phyloP scores from a whole-genome alignment of 495 filamentous ascomycete species.

The Choiromyces venosus region DNA sequence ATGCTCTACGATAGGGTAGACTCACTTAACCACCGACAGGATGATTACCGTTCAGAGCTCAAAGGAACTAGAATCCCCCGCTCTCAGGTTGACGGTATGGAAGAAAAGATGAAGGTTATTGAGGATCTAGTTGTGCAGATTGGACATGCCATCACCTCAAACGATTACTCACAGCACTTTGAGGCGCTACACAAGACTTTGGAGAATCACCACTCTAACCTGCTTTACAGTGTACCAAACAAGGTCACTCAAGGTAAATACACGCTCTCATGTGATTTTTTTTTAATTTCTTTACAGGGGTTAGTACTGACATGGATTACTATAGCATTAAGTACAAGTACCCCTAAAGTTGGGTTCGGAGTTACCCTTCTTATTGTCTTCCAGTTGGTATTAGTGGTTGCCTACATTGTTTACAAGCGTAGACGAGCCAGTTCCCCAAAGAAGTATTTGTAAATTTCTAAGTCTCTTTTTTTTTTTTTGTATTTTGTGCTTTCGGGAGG shows the following conservation, averaged over 20 bases:
- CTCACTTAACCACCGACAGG: constrained; percentile 45
- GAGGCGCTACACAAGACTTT: constrained; percentile 67
- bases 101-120: constrained; percentile 50
- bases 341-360: constrained; percentile 65
- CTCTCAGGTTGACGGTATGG: constrained; percentile 54
- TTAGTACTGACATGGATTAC: constrained; percentile 10
- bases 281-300: constrained; percentile 11
- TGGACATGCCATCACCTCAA: constrained; percentile 63
- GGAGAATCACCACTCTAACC: constrained; percentile 58
- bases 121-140: constrained; percentile 52
- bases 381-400: constrained; percentile 62
- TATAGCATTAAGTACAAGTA: constrained; percentile 55
- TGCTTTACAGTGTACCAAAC: constrained; percentile 37
- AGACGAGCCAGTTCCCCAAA: constrained; percentile 70
- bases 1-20: constrained; percentile 39
- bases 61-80: constrained; percentile 48
- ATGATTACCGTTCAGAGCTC: constrained; percentile 58
- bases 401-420: constrained; percentile 77
- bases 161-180: constrained; percentile 66
- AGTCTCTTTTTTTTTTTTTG: constrained; percentile 11
- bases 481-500: constrained; percentile 1
- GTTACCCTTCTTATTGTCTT: constrained; percentile 69
- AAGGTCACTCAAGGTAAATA: constrained; percentile 36
- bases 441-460: constrained; percentile 70
- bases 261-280: constrained; percentile 23